These are phyloP conservation scores for Haematococcus sp. DNA, from an alignment of 139 green algal species.

Conservation along the genomic window DNA sequence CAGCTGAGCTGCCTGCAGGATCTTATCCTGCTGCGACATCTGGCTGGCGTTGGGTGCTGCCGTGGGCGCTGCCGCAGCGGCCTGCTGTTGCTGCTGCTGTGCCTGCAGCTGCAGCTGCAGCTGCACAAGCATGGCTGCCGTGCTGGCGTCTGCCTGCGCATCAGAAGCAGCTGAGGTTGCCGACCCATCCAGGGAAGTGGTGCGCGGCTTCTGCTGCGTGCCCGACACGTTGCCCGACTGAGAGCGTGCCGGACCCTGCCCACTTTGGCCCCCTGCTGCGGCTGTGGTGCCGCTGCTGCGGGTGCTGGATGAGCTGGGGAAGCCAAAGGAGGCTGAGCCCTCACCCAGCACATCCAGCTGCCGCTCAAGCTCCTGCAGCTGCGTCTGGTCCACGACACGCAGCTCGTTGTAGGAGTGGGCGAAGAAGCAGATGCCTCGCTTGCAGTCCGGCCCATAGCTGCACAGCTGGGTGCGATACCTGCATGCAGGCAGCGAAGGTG, in stretches of 20 bases:
- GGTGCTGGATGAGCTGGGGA: neutral
- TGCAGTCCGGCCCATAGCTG: constrained; percentile 62
- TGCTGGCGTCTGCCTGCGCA: neutral
- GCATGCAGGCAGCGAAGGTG: neutral
- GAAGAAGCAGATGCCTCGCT: constrained; percentile 76
- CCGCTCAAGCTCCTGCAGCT: constrained; percentile 8
- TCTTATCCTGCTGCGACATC: neutral
- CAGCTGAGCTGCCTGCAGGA: neutral
- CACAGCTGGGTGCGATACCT: constrained; percentile 71
- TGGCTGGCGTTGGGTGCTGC: neutral
- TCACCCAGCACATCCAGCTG: constrained; percentile 9
- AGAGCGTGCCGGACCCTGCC: neutral
- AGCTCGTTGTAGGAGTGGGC: constrained; percentile 59
- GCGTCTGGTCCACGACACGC: constrained; percentile 23
- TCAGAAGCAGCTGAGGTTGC: neutral
- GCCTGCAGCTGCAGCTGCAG: neutral
- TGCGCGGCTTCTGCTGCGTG: neutral
- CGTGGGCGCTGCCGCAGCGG: neutral
- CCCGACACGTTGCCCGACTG: neutral
- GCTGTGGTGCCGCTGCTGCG: neutral
- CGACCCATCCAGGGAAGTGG: neutral
- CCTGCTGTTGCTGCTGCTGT: constrained; percentile 16
- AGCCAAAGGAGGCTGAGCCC: neutral
- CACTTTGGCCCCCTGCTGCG: neutral
- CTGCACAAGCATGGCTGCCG: neutral